Evolutionary conservation across 345 rosid genomes (phyloP).

Genomic region (Hibiscus trionum): DNA sequence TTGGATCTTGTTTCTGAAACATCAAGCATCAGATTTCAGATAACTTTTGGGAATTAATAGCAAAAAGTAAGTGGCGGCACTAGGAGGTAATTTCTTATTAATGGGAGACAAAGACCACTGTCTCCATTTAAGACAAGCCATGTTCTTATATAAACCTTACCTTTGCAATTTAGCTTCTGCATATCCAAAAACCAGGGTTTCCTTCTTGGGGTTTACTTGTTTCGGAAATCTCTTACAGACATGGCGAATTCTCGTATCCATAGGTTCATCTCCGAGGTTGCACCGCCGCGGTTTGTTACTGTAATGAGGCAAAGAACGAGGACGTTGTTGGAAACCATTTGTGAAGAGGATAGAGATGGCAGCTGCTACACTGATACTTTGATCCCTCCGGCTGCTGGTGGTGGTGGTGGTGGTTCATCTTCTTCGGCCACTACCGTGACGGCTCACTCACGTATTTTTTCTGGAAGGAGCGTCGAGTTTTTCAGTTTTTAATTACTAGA

Average conservation of each 20-base stretch:
- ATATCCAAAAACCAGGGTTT: constrained; percentile 20
- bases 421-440: constrained; percentile 10
- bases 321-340: constrained; percentile 66
- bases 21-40: neutral
- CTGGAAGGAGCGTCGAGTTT: constrained; percentile 27
- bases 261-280: constrained; percentile 69
- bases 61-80: constrained; percentile 30
- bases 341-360: constrained; percentile 62
- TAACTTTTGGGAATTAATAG: constrained; percentile 15
- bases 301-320: constrained; percentile 64
- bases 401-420: neutral
- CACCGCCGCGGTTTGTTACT: constrained; percentile 64
- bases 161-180: constrained; percentile 9
- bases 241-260: constrained; percentile 64
- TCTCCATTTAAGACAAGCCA: constrained; percentile 16
- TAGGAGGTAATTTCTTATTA: constrained; percentile 9
- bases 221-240: neutral
- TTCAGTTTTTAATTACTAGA: constrained; percentile 23
- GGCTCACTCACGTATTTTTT: constrained; percentile 19
- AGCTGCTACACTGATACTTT: neutral
- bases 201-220: neutral
- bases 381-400: neutral
- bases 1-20: constrained; percentile 25
- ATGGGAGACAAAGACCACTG: constrained; percentile 19
- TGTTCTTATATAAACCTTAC: constrained; percentile 16